Conservation (phyloP, 2,329 filamentous ascomycete species). For the Verruconis gallopava region DNA sequence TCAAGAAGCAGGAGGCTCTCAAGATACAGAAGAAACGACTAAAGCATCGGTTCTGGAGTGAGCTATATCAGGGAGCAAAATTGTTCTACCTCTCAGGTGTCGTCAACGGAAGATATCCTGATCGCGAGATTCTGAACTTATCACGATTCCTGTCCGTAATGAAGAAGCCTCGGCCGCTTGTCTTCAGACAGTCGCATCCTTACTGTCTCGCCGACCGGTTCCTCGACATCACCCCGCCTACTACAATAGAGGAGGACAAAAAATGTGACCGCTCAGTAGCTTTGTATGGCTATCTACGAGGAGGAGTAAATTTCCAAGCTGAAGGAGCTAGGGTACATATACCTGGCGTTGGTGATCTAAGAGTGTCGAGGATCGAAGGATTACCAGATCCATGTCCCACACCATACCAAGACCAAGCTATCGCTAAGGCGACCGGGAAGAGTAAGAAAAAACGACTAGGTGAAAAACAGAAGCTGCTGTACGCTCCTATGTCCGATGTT, state of each 20-base stretch:
- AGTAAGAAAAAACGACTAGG: conserved; percentile 67
- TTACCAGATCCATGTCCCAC: conserved; percentile 93
- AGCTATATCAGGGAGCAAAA: conserved; percentile 92
- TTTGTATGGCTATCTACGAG: conserved; percentile 83
- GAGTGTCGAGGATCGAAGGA: conserved; percentile 69
- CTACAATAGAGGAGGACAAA: conserved; percentile 72
- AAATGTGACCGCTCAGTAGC: conserved; percentile 87
- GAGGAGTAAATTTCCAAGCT: conserved; percentile 86
- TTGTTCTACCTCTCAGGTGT: conserved; percentile 94
- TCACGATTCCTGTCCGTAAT: conserved; percentile 94
- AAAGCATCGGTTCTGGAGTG: conserved; percentile 93
- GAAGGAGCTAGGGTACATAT: conserved; percentile 80
- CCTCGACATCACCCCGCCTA: conserved; percentile 87
- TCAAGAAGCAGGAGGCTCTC: conserved; percentile 82
- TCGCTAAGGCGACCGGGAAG: conserved; percentile 75
- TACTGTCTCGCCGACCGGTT: conserved; percentile 91
- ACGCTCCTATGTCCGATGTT: conserved; percentile 96
- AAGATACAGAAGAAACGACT: conserved; percentile 91
- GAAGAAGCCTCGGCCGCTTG: conserved; percentile 93
- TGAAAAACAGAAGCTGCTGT: conserved; percentile 92
- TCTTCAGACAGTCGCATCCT: conserved; percentile 94
- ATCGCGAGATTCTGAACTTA: conserved; percentile 90
- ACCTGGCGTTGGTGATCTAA: conserved; percentile 81
- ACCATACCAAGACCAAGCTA: conserved; percentile 74
- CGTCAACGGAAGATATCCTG: conserved; percentile 90